A percentile compares a stretch with the other conserved stretches of the same genome.
These are phyloP conservation scores for Leccinum angustisporum DNA, from an alignment of 1,284 basidiomycete species.

Conservation along the genomic window DNA sequence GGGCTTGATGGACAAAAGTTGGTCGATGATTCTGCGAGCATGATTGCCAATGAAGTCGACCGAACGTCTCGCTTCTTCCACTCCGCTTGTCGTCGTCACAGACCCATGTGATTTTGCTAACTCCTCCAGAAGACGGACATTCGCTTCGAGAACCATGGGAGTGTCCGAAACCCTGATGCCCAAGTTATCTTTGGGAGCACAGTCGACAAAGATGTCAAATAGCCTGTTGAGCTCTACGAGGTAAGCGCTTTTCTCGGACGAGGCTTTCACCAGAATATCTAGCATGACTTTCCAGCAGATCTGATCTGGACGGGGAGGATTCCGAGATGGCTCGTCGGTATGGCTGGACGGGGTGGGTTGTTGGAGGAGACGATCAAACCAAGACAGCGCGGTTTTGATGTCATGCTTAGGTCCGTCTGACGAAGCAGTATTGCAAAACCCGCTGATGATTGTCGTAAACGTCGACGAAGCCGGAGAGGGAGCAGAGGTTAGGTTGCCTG, in stretches of 20 bases:
- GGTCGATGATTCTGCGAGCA: constrained; percentile 7
- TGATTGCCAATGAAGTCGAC: constrained; percentile 22
- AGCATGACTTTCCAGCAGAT: constrained; percentile 55
- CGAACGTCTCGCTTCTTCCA: constrained; percentile 22
- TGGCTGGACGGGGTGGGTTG: constrained; percentile 39
- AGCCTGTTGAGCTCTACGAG: constrained; percentile 58
- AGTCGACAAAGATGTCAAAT: constrained; percentile 40
- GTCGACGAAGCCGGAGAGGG: constrained; percentile 64
- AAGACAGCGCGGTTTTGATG: constrained; percentile 59
- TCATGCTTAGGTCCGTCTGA: constrained; percentile 44
- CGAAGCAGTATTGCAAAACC: constrained; percentile 51
- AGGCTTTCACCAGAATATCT: constrained; percentile 45
- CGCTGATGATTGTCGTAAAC: constrained; percentile 64
- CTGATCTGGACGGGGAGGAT: constrained; percentile 50
- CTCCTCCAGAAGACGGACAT: constrained; percentile 39
- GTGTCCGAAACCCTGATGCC: constrained; percentile 33
- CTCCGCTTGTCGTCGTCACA: background rate
- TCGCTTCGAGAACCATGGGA: constrained; percentile 39
- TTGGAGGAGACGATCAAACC: constrained; percentile 67
- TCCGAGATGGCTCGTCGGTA: constrained; percentile 41
- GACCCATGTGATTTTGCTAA: constrained; percentile 17
- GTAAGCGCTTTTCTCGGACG: constrained; percentile 35
- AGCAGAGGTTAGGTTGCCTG: constrained; percentile 38
- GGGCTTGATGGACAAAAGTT: constrained; percentile 17
- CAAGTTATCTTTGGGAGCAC: constrained; percentile 37